Conservation (phyloP, 139 green algal species). For the Ettlia oleoabundans region DNA sequence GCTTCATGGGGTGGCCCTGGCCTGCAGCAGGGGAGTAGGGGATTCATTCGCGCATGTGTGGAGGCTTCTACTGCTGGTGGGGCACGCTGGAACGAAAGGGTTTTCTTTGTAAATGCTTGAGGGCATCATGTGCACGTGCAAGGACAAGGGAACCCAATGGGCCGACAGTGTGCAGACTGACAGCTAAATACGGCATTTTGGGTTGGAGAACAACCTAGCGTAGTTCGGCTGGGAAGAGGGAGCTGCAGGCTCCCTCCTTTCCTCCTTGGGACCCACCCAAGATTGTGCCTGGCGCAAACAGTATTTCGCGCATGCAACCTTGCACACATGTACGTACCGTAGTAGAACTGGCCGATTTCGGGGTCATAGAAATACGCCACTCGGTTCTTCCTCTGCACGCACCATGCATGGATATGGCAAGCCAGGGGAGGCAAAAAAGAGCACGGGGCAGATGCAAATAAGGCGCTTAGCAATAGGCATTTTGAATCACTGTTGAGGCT, state of each 20-base stretch:
- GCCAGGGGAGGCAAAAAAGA: background rate
- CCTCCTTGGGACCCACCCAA: too few relatives aligned
- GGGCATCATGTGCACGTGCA: background rate
- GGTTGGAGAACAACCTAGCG: too few relatives aligned
- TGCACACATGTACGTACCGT: conserved; percentile 45
- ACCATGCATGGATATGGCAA: background rate
- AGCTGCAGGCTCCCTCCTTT: too few relatives aligned
- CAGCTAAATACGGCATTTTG: too few relatives aligned
- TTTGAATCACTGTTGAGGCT: too few relatives aligned
- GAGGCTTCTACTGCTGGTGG: too few relatives aligned
- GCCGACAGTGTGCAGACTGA: background rate
- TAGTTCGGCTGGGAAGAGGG: too few relatives aligned
- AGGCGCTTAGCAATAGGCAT: too few relatives aligned
- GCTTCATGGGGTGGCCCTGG: conserved; percentile 91
- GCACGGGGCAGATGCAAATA: background rate
- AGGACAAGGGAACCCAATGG: background rate
- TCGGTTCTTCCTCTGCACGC: conserved; percentile 46
- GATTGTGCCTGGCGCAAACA: background rate
- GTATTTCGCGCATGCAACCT: background rate
- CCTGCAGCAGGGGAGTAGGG: too few relatives aligned
- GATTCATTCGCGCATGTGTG: too few relatives aligned
- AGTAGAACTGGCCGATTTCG: conserved; percentile 95
- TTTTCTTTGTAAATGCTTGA: too few relatives aligned
- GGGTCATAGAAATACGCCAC: conserved; percentile 96
- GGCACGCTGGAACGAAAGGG: too few relatives aligned